A percentile compares a stretch with the other conserved stretches of the same genome.
Conservation (phyloP, 257 asterid species). For the Nicotiana benthamiana region DNA sequence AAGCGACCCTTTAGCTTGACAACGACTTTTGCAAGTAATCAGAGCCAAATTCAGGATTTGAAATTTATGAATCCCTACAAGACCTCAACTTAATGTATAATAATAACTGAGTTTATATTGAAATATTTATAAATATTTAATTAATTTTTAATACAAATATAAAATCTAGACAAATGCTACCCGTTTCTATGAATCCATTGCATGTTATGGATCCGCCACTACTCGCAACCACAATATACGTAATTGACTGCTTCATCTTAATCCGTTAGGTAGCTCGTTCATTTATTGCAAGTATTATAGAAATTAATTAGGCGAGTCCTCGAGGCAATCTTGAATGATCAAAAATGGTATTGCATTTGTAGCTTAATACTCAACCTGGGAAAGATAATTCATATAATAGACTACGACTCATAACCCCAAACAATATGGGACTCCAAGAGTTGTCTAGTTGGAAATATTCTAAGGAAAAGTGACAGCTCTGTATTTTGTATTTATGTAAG, state of each 20-base stretch:
- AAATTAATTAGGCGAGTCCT: neutral
- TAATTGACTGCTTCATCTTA: neutral
- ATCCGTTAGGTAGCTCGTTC: neutral
- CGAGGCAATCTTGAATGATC: neutral
- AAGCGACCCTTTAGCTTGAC: no score
- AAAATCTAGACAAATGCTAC: no score
- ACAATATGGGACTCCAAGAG: neutral
- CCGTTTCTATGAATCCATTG: no score
- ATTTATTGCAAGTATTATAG: neutral
- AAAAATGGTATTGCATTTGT: no score
- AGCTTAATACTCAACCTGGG: no score
- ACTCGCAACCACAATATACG: neutral
- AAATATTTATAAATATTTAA: no score
- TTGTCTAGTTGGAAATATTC: neutral
- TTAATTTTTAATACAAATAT: no score
- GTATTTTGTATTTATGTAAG: fast-evolving
- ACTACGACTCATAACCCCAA: neutral
- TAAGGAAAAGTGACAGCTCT: neutral
- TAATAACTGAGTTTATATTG: fast-evolving
- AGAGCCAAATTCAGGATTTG: no score
- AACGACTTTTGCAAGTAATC: no score
- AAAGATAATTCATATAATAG: neutral
- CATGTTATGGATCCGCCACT: no score
- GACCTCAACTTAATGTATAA: no score
- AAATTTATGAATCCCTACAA: no score